A percentile compares a stretch with the other conserved stretches of the same genome.
phyloP scores from a whole-genome alignment of 441 rosid species.

The Isatis lusitanica region DNA sequence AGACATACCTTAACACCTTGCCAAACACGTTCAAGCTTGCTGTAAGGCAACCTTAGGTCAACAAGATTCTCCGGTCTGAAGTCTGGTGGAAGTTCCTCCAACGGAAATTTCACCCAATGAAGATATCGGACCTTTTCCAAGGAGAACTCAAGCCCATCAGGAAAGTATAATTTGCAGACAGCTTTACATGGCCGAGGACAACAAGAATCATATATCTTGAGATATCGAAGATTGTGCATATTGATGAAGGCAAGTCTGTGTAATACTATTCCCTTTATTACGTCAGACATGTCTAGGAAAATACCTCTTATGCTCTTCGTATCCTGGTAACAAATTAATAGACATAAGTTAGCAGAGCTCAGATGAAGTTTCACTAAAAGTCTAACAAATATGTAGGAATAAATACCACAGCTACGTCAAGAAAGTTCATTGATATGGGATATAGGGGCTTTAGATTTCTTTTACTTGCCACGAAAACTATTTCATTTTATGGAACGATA shows the following conservation, averaged over 20 bases:
- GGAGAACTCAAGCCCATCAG: not conserved
- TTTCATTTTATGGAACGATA: not conserved
- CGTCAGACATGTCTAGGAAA: slow-evolving; percentile 10
- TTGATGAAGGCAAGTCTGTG: not conserved
- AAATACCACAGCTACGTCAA: not conserved
- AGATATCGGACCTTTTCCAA: not conserved
- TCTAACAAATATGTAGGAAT: not conserved
- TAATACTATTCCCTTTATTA: not conserved
- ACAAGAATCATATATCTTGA: slow-evolving; percentile 16
- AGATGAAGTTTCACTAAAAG: not conserved
- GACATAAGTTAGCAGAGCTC: not conserved
- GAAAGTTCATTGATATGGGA: not conserved
- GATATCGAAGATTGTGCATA: not conserved
- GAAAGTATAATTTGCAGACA: not conserved
- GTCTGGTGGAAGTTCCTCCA: not conserved
- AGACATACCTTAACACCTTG: not conserved
- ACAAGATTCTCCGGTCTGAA: slow-evolving; percentile 2
- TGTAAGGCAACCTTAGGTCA: slow-evolving; percentile 16
- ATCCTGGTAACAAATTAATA: not conserved
- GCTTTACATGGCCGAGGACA: not conserved
- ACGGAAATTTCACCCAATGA: not conserved
- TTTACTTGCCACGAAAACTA: not conserved
- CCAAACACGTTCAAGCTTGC: slow-evolving; percentile 2
- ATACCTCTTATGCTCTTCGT: not conserved
- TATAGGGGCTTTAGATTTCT: not conserved